Base-by-base conservation (phyloP, 164 flowering plant genomes). In the Aristolochia contorta region DNA sequence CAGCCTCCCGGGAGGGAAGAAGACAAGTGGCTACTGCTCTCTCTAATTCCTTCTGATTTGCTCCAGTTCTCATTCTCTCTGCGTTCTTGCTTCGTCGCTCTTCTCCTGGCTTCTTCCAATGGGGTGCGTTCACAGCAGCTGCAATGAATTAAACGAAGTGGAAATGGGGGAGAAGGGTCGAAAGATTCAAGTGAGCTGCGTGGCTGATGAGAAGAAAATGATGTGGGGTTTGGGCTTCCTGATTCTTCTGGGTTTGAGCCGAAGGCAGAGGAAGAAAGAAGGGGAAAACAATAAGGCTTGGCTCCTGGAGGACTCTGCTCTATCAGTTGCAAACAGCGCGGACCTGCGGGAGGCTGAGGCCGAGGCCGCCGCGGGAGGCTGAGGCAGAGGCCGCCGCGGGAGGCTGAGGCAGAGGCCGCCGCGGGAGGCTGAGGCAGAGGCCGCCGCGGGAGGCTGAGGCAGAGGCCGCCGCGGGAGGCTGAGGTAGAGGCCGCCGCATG, bases 291-390 rank as follows among this genome's bases (percentile, higher is more conserved):
- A 87, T 65, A 82, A 84, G 64, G 85, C 90, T 4, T 88, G 97
- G 97, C 71, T 91, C 69, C 79, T 91, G 1, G 94, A 89, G 4
- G 87, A 86, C 58, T 71, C 92, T 9, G 84, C 80, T 33, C 85
- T 80, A 12, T 75, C 75, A 45, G 81, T 73, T 7, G 74, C 2
- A 13, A 57, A 32, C 0, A 61, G 45, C 59, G 72, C 69, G 15
- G 97, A 91, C 23, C 94, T n/a, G n/a, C n/a, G n/a, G n/a, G n/a
- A n/a, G n/a, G n/a, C n/a, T n/a, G n/a, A n/a, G n/a, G n/a, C n/a
- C n/a, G n/a, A n/a, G n/a, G n/a, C n/a, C n/a, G n/a, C n/a, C n/a
- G n/a, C n/a, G n/a, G n/a, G n/a, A n/a, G n/a, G n/a, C n/a, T n/a
- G n/a, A n/a, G n/a, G n/a, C n/a, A n/a, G n/a, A n/a, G n/a, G n/a